Base-by-base conservation (phyloP, 257 asterid species). In the Cruciata laevipes region DNA sequence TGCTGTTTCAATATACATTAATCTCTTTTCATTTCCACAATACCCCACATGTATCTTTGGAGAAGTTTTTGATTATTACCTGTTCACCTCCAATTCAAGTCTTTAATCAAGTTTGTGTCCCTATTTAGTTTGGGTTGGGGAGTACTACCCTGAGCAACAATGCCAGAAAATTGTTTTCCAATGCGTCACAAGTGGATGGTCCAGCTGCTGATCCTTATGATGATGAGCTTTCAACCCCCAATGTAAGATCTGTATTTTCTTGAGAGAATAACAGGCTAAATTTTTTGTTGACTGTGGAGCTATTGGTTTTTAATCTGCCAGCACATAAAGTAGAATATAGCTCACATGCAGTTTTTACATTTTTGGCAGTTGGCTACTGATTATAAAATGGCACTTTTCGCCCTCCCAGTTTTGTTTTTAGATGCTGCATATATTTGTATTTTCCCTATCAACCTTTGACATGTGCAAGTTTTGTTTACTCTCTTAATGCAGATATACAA, bases 151-250 rank as follows among this genome's bases (percentile, higher is more conserved):
- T 57, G 61, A 61, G 27, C 44, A 65, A 51, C 16, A 32, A 57
- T 64, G 61, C 59, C 66, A 62, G 72, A 33, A 62, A 70, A 33
- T 64, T 60, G 18, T 63, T 82, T 44, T 76, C 83, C 67, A 76
- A 75, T 77, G 83, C 87, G 73, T 85, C 94, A 63, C 98, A 91
- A 80, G 72, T 76, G 59, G 98, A 91, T 66, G 98, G 98, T 25
- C 98, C 96, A 63, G 82, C 81, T 17, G 89, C 94, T 63, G 96
- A 85, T 83, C 88, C 95, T 58, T 89, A 89, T 57, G 96, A 89
- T 79, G 96, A 91, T n/a, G 82, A 69, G 30, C 95, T 86, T 32
- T 84, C 98, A 35, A 89, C 98, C n/a, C 98, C 96, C 35, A 91
- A 86, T 77, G 98, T 90, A 75, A 79, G 90, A 67, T 75, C 60